Base-by-base conservation (phyloP, 495 filamentous ascomycete species). In the Neurospora hispaniola region DNA sequence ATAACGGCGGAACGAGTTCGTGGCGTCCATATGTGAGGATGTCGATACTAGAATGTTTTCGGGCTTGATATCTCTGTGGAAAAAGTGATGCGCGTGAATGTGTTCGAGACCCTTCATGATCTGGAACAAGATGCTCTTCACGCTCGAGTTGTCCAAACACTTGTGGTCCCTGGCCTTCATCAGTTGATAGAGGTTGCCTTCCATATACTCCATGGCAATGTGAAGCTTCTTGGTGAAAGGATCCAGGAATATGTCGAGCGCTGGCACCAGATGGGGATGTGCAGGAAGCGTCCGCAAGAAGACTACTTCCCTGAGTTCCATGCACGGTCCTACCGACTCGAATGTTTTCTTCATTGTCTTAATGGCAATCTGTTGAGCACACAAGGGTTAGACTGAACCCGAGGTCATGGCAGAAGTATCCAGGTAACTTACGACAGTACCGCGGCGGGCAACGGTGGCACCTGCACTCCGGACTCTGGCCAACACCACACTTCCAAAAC, bases 281-380 rank as follows among this genome's bases (percentile, higher is more conserved):
- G 87, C 83, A 0, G 96, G 96, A 18, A 99, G 83, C 14, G 94
- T 93, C 74, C 92, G 88, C 35, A 99, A 86, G 83, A 99, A 99
- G 80, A 98, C 94, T 70, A 99, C 96, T 80, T 99, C 96, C 73
- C 96, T 89, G 66, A 99, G 85, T 79, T 99, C 96, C 73, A 97
- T 80, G 80, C 96, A 98, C 48, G 92, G 93, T 31, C 86, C 82
- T 78, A 98, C 93, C 5, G 92, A 95, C 44, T 98, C 94, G 76
- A 98, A 99, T 0, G 92, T 93, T 88, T 99, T 99, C 87, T 99
- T 99, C 96, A 99, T 98, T 20, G 96, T 98, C 85, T 99, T 99
- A 80, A 99, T 97, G 3, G 96, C 96, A 76, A 99, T 94, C 96
- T 99, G 72, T 12, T 44, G 11, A 38, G 69, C 3, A 20, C 42